Conservation (phyloP, 2,329 filamentous ascomycete genomes). For the Diaporthe sp. region DNA sequence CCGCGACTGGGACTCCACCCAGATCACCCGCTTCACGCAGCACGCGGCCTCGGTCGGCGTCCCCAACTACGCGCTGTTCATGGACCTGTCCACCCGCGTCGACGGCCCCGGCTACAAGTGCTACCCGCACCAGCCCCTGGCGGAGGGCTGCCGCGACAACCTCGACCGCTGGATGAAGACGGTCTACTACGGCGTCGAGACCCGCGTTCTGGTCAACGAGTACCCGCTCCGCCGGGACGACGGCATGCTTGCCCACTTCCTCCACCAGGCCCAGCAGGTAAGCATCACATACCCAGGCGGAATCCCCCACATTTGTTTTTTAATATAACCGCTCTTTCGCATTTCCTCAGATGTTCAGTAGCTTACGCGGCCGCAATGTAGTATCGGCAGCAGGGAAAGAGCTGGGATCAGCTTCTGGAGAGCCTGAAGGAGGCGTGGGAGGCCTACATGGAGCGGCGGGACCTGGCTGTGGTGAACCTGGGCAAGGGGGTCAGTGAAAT, state of each 20-base stretch:
- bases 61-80: background rate
- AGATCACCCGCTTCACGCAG: slow-evolving; percentile 13
- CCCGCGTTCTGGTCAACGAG: background rate
- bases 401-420: background rate
- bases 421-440: background rate
- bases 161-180: slow-evolving; percentile 11
- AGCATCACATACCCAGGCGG: no score
- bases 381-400: background rate
- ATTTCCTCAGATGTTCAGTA: background rate
- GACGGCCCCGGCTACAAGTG: background rate
- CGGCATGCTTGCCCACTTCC: background rate
- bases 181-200: slow-evolving; percentile 18
- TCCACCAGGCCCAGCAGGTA: slow-evolving; percentile 4
- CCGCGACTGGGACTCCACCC: background rate
- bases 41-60: slow-evolving; percentile 10
- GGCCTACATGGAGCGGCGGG: background rate
- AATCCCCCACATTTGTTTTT: no score
- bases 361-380: background rate
- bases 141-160: background rate
- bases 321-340: no score
- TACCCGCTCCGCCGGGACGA: background rate
- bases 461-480: background rate
- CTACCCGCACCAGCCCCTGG: background rate
- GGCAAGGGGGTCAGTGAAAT: background rate
- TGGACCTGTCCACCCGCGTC: background rate